phyloP scores from a whole-genome alignment of 1,284 basidiomycete species.

The Inonotus hispidus region DNA sequence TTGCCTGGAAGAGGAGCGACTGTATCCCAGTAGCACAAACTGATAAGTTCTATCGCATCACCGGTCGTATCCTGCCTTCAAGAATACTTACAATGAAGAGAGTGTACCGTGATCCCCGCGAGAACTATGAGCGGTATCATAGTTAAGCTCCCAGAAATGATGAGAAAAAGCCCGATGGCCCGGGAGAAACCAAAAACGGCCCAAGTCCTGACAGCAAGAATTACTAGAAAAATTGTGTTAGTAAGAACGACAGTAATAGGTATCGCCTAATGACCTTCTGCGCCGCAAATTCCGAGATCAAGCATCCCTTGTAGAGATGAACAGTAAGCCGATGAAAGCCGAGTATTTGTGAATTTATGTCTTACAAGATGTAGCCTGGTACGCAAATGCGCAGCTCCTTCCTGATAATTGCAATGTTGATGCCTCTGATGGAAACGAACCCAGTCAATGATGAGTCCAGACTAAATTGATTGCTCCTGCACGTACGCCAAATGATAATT shows the following conservation, averaged over 20 bases:
- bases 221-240: background rate
- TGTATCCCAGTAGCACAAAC: background rate
- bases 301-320: background rate
- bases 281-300: background rate
- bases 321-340: background rate
- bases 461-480: background rate
- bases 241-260: background rate
- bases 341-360: too few relatives aligned
- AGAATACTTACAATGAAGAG: background rate
- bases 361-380: background rate
- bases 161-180: background rate
- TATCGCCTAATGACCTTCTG: background rate
- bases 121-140: background rate
- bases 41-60: too few relatives aligned
- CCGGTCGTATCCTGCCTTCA: too few relatives aligned
- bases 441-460: background rate
- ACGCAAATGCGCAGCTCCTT: background rate
- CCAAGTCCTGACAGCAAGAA: background rate
- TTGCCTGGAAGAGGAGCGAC: background rate
- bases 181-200: background rate
- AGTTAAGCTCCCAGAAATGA: background rate
- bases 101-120: background rate
- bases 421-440: background rate
- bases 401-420: background rate
- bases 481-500: conserved; percentile 6